These are phyloP conservation scores for Oropetium thomaeum DNA, from an alignment of 176 grass and related monocot species.

Conservation along the genomic window DNA sequence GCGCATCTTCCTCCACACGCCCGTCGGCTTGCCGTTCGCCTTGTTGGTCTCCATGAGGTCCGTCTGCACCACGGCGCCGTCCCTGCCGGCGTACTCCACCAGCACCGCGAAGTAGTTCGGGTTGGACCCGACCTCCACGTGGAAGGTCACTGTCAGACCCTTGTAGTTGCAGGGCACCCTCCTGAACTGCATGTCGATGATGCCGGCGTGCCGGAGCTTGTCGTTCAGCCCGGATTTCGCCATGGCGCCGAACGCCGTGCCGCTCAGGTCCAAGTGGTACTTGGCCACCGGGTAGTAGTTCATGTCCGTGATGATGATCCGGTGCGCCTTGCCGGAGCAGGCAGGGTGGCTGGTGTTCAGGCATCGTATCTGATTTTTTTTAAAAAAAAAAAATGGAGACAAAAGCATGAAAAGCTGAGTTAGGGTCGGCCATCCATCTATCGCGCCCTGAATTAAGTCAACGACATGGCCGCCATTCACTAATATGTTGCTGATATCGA, in stretches of 20 bases:
- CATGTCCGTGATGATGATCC: slow-evolving; percentile 59
- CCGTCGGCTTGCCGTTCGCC: background rate
- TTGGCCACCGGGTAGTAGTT: slow-evolving; percentile 41
- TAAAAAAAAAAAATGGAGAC: no score
- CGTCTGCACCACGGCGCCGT: slow-evolving; percentile 43
- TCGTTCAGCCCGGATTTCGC: slow-evolving; percentile 31
- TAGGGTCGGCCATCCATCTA: no score
- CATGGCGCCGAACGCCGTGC: slow-evolving; percentile 62
- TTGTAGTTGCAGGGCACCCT: slow-evolving; percentile 45
- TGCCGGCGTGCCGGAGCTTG: slow-evolving; percentile 47
- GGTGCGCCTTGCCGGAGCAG: slow-evolving; percentile 43
- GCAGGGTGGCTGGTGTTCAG: background rate
- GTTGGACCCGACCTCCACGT: slow-evolving; percentile 64
- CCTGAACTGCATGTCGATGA: slow-evolving; percentile 48
- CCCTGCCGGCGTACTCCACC: slow-evolving; percentile 51
- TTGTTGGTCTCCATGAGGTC: slow-evolving; percentile 37
- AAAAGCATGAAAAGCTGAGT: background rate
- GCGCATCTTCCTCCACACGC: slow-evolving; percentile 42
- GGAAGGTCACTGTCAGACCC: slow-evolving; percentile 42
- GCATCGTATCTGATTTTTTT: slow-evolving; percentile 50
- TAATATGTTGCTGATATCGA: background rate
- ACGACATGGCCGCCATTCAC: background rate
- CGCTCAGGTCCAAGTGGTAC: slow-evolving; percentile 61
- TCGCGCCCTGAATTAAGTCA: background rate
- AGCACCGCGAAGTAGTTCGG: slow-evolving; percentile 52